A percentile compares a stretch with the other conserved stretches of the same genome.
Conservation (phyloP, 108 stramenopile genomes). For the Cafeteria roenbergensis region DNA sequence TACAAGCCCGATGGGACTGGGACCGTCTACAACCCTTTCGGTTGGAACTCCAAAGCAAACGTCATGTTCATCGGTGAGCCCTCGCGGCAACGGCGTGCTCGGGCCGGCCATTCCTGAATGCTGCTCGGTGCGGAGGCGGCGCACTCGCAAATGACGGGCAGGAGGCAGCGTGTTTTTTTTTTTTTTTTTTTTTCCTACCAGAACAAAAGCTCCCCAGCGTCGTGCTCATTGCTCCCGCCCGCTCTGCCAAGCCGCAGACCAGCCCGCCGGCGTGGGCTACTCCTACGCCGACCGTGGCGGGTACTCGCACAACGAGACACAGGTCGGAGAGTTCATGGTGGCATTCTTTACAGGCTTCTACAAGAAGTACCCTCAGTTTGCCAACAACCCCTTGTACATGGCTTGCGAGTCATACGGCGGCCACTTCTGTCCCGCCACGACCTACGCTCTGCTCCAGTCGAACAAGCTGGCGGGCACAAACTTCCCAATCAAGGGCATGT, state of each 20-base stretch:
- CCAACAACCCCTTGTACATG: constrained; percentile 39
- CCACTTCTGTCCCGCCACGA: constrained; percentile 83
- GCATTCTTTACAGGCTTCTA: constrained; percentile 66
- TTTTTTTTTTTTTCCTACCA: too few species aligned
- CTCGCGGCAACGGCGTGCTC: too few species aligned
- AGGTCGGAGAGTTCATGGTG: constrained; percentile 86
- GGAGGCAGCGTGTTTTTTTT: too few species aligned
- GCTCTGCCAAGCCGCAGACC: too few species aligned
- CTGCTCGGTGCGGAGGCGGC: too few species aligned
- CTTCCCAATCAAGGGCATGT: constrained; percentile 67
- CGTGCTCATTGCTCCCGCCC: too few species aligned
- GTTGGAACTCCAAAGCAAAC: constrained; percentile 83
- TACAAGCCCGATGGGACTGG: constrained; percentile 65
- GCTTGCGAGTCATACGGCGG: constrained; percentile 70
- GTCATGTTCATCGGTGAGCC: constrained; percentile 60
- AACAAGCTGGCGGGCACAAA: constrained; percentile 48
- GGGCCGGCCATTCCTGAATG: too few species aligned
- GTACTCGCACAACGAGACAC: constrained; percentile 72
- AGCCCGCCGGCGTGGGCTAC: constrained; percentile 88
- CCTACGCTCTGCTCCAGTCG: constrained; percentile 50
- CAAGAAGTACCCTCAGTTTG: constrained; percentile 62
- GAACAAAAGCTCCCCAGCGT: too few species aligned
- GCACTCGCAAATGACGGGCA: too few species aligned
- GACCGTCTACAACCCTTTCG: constrained; percentile 64
- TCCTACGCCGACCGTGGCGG: constrained; percentile 68